Evolutionary conservation across 2,329 filamentous ascomycete genomes (phyloP), one percentile per base, ranked within the genome.

Genomic region (Orbilia quercus): DNA sequence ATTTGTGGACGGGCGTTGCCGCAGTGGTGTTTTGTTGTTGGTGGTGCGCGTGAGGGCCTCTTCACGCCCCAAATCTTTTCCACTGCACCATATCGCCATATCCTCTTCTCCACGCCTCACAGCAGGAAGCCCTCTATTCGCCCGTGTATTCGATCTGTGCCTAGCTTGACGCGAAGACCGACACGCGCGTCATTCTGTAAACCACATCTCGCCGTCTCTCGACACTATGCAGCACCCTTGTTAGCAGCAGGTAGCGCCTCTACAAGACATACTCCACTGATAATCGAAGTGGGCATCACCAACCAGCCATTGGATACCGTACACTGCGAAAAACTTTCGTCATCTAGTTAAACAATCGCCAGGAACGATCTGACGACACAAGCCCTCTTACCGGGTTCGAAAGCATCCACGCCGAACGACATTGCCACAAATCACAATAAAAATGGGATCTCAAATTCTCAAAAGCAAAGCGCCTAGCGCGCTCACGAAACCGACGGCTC

Each of bases 401-500:
- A 54, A 23, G 12, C 18, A 12, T 22, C 28, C 28, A 34, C 12
- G 16, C n/a, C 42, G 7, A 18, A 16, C 42, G 3, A 34, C 34
- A 23, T 25, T 25, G n/a, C n/a, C n/a, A n/a, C n/a, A n/a, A n/a
- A n/a, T 5, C 11, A 6, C 28, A 40, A 55, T 12, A 28, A 11
- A 2, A 20, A 73, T 73, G 69, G 69, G 60, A 16, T 73, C 69
- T 31, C 69, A 73, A 18, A 73, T 73, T n/a, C 48, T 73, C 1
- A 65, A 57, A 42, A 73, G 40, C 28, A 73, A 73, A 57, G 60
- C 69, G 53, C 54, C 69, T 20, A 62, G 60, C 40, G 74, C 74
- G 42, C 62, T 66, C 22, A 65, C 73, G 9, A 75, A 76, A 60
- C 62, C 75, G 31, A 44, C 63, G 44, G 76, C 77, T 20, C 74